These are phyloP conservation scores for Avena atlantica DNA, from an alignment of 176 grass and related monocot genomes.

Conservation along the genomic window DNA sequence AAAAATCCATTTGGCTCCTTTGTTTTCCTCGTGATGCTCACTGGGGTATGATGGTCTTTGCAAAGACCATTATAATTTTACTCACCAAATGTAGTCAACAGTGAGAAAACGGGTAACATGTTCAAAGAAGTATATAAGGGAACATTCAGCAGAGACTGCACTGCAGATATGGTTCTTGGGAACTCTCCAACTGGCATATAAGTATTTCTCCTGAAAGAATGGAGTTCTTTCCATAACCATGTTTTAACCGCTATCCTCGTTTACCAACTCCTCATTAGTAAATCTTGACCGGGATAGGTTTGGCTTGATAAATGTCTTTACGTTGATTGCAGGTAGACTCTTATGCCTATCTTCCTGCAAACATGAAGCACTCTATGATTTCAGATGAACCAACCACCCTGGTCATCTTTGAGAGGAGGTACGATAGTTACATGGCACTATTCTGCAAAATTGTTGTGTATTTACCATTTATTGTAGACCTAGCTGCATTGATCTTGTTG, in stretches of 20 bases:
- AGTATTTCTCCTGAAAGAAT: background rate
- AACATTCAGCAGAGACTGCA: background rate
- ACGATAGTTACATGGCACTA: slow-evolving; percentile 30
- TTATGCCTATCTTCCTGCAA: slow-evolving; percentile 94
- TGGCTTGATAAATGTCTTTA: slow-evolving; percentile 27
- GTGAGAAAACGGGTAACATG: background rate
- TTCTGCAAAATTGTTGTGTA: slow-evolving; percentile 28
- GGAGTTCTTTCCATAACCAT: background rate
- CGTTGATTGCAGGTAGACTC: slow-evolving; percentile 73
- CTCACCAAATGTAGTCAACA: slow-evolving; percentile 7
- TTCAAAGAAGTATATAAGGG: background rate
- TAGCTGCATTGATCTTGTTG: slow-evolving; percentile 28
- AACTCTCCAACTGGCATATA: background rate
- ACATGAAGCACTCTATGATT: slow-evolving; percentile 67
- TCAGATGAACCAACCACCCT: slow-evolving; percentile 63
- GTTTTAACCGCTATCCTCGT: background rate
- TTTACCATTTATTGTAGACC: slow-evolving; percentile 12
- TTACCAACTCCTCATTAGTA: slow-evolving; percentile 27
- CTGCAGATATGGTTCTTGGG: background rate
- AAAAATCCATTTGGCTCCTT: slow-evolving; percentile 1
- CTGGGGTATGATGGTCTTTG: background rate
- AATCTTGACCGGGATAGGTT: background rate
- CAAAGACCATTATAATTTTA: background rate
- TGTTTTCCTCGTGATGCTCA: background rate
- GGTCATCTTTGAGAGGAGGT: slow-evolving; percentile 89